Conservation (phyloP, 768 basidiomycete genomes). For the Russula virescens region DNA sequence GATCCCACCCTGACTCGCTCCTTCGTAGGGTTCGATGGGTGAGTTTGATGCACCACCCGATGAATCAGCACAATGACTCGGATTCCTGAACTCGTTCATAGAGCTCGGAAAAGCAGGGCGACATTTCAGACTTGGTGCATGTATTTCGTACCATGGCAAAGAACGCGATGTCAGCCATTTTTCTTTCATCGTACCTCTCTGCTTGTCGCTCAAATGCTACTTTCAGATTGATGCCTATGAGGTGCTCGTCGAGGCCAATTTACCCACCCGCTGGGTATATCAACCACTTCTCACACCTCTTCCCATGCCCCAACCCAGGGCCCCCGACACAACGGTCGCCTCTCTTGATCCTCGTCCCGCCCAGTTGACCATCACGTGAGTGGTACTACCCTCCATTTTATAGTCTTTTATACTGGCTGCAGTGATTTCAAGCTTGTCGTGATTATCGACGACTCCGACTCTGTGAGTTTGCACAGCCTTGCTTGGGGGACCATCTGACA, state of each 20-base stretch:
- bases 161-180: conserved; percentile 30
- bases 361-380: conserved; percentile 7
- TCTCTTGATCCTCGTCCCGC: not conserved
- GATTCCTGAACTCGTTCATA: conserved; percentile 8
- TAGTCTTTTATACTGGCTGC: not conserved
- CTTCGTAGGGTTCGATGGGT: conserved; percentile 17
- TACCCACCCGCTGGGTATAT: conserved; percentile 2
- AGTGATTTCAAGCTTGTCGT: conserved; percentile 41
- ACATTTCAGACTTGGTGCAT: conserved; percentile 30
- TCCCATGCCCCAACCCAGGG: not conserved
- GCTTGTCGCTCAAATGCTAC: not conserved
- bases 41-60: not conserved
- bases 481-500: not conserved
- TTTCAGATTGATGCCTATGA: conserved; percentile 32
- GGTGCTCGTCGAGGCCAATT: conserved; percentile 33
- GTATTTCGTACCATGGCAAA: conserved; percentile 33
- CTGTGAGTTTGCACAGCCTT: conserved; percentile 26
- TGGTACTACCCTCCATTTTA: not conserved
- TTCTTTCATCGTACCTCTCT: not conserved
- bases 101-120: conserved; percentile 34
- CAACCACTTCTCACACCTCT: not conserved
- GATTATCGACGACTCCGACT: conserved; percentile 38
- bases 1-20: not conserved
- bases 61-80: not conserved
- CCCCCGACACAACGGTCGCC: not conserved